Percentiles rank a stretch among this genome's conserved stretches.
Conservation (phyloP, 1,284 basidiomycete species). For the Heimioporus punctisporus region DNA sequence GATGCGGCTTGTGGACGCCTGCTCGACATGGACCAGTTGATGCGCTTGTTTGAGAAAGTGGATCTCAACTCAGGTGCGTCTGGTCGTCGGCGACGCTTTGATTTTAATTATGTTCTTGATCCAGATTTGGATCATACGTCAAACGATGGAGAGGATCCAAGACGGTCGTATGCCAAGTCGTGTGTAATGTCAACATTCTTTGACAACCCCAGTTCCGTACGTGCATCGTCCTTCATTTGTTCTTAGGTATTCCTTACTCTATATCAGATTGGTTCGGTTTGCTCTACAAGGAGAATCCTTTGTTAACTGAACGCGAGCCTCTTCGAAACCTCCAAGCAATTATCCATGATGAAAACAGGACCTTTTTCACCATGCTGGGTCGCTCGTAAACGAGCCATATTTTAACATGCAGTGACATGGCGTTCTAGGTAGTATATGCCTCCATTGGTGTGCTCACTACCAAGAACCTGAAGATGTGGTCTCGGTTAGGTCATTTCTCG, state of each 20-base stretch:
- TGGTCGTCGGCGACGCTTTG: too few species aligned
- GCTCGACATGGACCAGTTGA: constrained; percentile 94
- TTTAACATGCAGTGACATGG: not conserved
- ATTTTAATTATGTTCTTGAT: too few species aligned
- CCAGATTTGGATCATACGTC: too few species aligned
- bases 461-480: constrained; percentile 96
- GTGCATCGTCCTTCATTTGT: constrained; percentile 31
- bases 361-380: constrained; percentile 66
- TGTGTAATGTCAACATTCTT: constrained; percentile 88
- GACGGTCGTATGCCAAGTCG: constrained; percentile 79
- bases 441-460: constrained; percentile 89
- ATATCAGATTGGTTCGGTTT: constrained; percentile 97
- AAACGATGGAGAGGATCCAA: constrained; percentile 92
- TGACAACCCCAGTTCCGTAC: constrained; percentile 93
- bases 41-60: constrained; percentile 93
- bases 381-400: not conserved
- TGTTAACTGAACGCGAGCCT: constrained; percentile 91
- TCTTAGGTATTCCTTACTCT: not conserved
- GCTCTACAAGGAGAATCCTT: constrained; percentile 83
- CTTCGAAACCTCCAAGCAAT: constrained; percentile 91
- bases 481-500: constrained; percentile 67
- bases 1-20: constrained; percentile 87
- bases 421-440: constrained; percentile 70
- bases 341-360: constrained; percentile 86
- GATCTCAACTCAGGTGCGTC: constrained; percentile 93